These are phyloP conservation scores for Solanum bulbocastanum DNA, from an alignment of 257 asterid species.

Conservation along the genomic window DNA sequence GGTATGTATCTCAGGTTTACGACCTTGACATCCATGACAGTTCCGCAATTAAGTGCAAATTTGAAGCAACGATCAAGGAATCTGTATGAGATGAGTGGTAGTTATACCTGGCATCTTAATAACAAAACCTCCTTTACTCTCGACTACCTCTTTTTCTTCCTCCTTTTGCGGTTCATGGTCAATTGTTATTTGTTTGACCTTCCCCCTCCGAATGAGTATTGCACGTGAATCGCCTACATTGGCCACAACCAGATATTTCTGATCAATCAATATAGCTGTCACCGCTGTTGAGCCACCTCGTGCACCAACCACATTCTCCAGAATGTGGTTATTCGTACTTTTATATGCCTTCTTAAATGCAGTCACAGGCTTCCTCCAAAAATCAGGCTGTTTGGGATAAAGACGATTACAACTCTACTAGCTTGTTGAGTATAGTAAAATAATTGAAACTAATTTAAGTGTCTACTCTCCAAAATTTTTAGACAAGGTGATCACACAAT, in stretches of 20 bases:
- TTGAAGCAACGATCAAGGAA: background rate
- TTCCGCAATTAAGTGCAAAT: background rate
- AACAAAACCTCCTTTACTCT: conserved; percentile 44
- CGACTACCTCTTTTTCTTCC: conserved; percentile 25
- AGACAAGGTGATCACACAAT: background rate
- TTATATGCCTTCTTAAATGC: conserved; percentile 28
- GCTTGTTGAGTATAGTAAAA: background rate
- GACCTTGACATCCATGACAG: background rate
- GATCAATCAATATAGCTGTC: conserved; percentile 27
- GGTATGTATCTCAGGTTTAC: background rate
- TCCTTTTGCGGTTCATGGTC: conserved; percentile 36
- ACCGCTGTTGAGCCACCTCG: conserved; percentile 48
- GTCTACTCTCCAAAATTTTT: background rate
- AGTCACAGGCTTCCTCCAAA: conserved; percentile 22
- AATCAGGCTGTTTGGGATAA: conserved; percentile 15
- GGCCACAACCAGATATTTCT: conserved; percentile 28
- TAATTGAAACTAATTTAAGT: background rate
- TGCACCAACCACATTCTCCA: conserved; percentile 25
- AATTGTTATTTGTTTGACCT: conserved; percentile 17
- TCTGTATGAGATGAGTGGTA: background rate
- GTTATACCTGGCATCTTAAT: conserved; percentile 17
- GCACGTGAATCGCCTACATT: conserved; percentile 51
- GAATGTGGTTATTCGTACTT: conserved; percentile 17
- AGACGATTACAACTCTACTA: background rate
- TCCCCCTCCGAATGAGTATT: conserved; percentile 21